These are phyloP conservation scores for Purpureocillium lavendulum DNA, from an alignment of 2,329 filamentous ascomycete genomes.

Conservation along the genomic window DNA sequence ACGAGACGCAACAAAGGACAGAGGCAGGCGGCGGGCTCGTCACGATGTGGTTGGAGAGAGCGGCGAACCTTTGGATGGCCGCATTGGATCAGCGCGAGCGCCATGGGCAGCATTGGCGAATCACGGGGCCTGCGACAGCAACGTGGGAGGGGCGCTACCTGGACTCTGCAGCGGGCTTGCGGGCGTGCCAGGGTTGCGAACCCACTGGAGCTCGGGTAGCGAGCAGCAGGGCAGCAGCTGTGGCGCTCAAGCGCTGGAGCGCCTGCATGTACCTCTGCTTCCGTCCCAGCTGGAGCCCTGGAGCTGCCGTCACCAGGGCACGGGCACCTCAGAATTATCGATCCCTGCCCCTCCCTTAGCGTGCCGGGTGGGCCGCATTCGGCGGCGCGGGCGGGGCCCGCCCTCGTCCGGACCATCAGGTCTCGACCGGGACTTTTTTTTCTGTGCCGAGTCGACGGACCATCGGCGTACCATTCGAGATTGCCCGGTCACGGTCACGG, in stretches of 20 bases:
- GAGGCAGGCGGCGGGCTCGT: not conserved
- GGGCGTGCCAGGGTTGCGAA: constrained; percentile 1
- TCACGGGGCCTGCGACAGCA: constrained; percentile 10
- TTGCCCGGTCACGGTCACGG: not conserved
- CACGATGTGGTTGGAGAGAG: constrained; percentile 1
- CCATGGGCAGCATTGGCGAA: constrained; percentile 13
- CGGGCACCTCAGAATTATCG: too few relatives aligned
- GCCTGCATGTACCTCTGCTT: not conserved
- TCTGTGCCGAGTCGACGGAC: too few relatives aligned
- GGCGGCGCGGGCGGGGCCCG: too few relatives aligned
- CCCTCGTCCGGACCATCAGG: too few relatives aligned
- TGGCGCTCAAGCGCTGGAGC: too few relatives aligned
- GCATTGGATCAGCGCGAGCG: not conserved
- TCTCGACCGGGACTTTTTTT: too few relatives aligned
- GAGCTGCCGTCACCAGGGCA: too few relatives aligned
- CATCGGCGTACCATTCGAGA: not conserved
- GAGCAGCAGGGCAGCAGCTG: not conserved
- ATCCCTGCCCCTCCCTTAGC: not conserved
- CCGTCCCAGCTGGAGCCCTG: too few relatives aligned
- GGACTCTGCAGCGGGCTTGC: constrained; percentile 2
- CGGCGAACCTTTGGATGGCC: not conserved
- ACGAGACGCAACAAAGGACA: too few relatives aligned
- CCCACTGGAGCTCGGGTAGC: constrained; percentile 6
- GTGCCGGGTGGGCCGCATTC: not conserved
- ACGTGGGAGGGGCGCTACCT: constrained; percentile 11